Evolutionary conservation across 2,329 filamentous ascomycete species (phyloP), one percentile per base, ranked within the genome.

Genomic region (Botrytis aclada): DNA sequence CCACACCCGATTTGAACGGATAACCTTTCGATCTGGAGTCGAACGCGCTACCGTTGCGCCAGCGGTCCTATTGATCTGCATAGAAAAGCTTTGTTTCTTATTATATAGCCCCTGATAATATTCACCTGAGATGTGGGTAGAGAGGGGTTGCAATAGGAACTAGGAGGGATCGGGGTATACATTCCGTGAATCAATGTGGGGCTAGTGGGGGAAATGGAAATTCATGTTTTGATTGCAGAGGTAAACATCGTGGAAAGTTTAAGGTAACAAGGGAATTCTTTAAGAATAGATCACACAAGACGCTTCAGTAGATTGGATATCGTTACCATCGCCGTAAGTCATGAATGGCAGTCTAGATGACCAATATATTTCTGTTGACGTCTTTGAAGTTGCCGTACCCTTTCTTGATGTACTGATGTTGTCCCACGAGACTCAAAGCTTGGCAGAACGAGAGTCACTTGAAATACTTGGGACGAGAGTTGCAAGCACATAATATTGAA

Each of bases 1-100:
- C 75, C 76, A 72, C 72, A 75, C 77, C 78, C 73, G 77, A 79
- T 79, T 79, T 79, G 78, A 79, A 79, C 78, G 74, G 78, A 78
- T 75, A 79, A 79, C 78, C 78, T 79, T 79, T 78, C 76, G 77
- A 74, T 79, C 78, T 79, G 78, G 78, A 79, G 75, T 77, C 78
- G 76, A 75, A 77, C 76, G 76, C 76, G 76, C 74, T 76, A 76
- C 75, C 75, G 75, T 76, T 76, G 75, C 75, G 73, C 73, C 73
- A 74, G 73, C 73, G 71, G 73, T 74, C 71, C 65, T 69, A 41
- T 56, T 69, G 37, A 69, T 43, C 34, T 67, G 5, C 0, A 0
- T 0, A 0, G 0, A 0, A 0, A 0, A 0, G 3, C 1, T 14
- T 20, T 8, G 0, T n/a, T 37, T 51, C 0, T 2, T 1, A 6